Evolutionary conservation across 805 yeast genomes (phyloP).

Genomic region (Saccharomycopsis malanga): DNA sequence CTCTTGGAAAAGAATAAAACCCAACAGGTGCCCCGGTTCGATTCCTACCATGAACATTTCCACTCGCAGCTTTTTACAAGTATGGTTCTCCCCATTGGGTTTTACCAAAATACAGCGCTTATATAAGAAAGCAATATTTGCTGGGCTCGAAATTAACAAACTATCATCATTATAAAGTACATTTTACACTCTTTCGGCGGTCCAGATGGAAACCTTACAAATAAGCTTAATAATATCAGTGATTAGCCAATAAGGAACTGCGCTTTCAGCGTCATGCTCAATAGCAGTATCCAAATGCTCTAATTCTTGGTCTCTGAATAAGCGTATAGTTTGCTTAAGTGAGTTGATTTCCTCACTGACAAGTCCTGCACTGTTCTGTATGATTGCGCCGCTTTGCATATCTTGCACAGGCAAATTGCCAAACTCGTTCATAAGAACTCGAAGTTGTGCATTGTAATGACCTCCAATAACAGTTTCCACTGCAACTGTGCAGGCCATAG

Average conservation of each 20-base stretch:
- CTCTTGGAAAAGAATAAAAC: no score
- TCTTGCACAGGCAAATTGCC: slow-evolving; percentile 24
- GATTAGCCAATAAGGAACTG: slow-evolving; percentile 82
- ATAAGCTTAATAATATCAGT: slow-evolving; percentile 82
- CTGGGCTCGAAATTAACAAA: no score
- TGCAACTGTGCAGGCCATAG: slow-evolving; percentile 99
- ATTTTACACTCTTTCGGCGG: slow-evolving; percentile 74
- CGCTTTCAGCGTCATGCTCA: slow-evolving; percentile 84
- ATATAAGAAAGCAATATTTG: no score
- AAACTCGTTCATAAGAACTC: slow-evolving; percentile 65
- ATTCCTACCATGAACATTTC: no score
- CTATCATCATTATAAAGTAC: no score
- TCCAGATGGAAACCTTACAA: slow-evolving; percentile 83
- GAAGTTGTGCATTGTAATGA: slow-evolving; percentile 85
- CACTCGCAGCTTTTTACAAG: no score
- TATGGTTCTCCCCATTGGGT: no score
- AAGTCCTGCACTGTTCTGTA: slow-evolving; percentile 30
- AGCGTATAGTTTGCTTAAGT: slow-evolving; percentile 56
- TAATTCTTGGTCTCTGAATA: slow-evolving; percentile 87
- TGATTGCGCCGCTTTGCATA: slow-evolving; percentile 24
- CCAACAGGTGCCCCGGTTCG: no score
- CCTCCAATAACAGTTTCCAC: slow-evolving; percentile 97
- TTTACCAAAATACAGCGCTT: no score
- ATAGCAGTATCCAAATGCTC: slow-evolving; percentile 95
- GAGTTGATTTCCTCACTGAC: slow-evolving; percentile 49